phyloP scores from a whole-genome alignment of 768 basidiomycete genomes.

The Bullera alba region DNA sequence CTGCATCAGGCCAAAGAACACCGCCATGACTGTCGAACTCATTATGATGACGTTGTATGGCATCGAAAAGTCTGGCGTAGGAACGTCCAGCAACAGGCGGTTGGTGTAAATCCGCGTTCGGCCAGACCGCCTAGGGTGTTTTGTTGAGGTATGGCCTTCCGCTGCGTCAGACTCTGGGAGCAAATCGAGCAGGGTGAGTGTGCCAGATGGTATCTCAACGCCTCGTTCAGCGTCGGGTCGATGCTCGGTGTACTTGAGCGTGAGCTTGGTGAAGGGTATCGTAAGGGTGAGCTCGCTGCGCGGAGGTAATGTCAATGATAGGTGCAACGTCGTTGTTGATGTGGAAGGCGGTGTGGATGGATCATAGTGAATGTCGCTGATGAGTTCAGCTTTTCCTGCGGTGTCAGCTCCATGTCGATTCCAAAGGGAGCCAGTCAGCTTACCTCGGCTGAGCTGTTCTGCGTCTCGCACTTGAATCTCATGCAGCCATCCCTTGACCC shows the following conservation, averaged over 20 bases:
- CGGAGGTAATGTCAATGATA: slow-evolving; percentile 63
- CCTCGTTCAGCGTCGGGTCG: slow-evolving; percentile 92
- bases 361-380: slow-evolving; percentile 62
- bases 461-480: slow-evolving; percentile 58
- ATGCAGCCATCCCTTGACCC: slow-evolving; percentile 79
- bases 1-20: slow-evolving; percentile 88
- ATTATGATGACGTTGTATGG: slow-evolving; percentile 99
- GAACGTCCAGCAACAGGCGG: slow-evolving; percentile 77
- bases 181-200: slow-evolving; percentile 49
- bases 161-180: slow-evolving; percentile 4
- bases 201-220: slow-evolving; percentile 83
- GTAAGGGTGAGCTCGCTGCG: slow-evolving; percentile 58
- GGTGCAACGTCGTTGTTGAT: slow-evolving; percentile 68
- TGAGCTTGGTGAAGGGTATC: slow-evolving; percentile 72
- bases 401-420: neutral
- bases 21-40: slow-evolving; percentile 73
- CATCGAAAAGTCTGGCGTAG: slow-evolving; percentile 99
- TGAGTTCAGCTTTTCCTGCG: slow-evolving; percentile 54
- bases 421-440: neutral
- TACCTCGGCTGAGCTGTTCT: slow-evolving; percentile 14
- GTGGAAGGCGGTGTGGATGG: slow-evolving; percentile 60
- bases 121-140: neutral
- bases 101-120: slow-evolving; percentile 63
- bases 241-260: slow-evolving; percentile 89
- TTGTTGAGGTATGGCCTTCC: neutral